Evolutionary conservation across 2,329 filamentous ascomycete genomes (phyloP), one percentile per base, ranked within the genome.

Genomic region (Fusarium sp.): DNA sequence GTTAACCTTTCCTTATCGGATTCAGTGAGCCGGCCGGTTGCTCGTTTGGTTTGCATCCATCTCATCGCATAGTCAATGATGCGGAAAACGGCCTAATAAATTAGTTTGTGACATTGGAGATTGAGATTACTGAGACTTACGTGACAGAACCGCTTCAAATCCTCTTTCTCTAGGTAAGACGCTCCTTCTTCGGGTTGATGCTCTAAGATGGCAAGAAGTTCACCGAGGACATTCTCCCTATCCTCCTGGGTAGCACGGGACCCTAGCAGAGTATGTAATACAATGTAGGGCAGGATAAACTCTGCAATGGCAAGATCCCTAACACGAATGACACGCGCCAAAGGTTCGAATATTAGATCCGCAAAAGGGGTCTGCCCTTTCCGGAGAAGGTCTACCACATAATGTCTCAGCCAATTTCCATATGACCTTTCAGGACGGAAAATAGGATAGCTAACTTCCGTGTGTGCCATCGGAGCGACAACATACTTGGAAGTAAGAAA

Each of bases 31-130:
- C 73, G 73, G 14, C 76, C 76, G 14, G 73, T 61, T 24, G 78
- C 69, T 60, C 80, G 76, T 78, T 93, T 97, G 57, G 91, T 89
- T 74, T 97, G 94, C 25, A 97, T 83, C 94, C 95, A 99, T 70
- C 91, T 88, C 76, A 94, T 94, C 66, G 95, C 88, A 78, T 99
- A 98, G 79, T 99, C 97, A 1, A 99, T 86, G 6, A 97, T 89
- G 49, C 91, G 89, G 78, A 99, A 99, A 3, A 98, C 91, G 60
- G 92, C 94, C 92, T 96, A 54, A 18, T 5, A 38, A 70, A 76
- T 61, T 65, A 67, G 47, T 8, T 72, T 24, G 6, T 7, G 54
- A 9, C n/a, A n/a, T n/a, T 27, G 14, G 30, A 18, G 14, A 29
- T 15, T 4, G 14, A 6, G 38, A 3, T 12, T 25, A 18, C 6